Evolutionary conservation across 371 early-diverging fungal genomes (phyloP).

Genomic region (Choanephora cucurbitarum): DNA sequence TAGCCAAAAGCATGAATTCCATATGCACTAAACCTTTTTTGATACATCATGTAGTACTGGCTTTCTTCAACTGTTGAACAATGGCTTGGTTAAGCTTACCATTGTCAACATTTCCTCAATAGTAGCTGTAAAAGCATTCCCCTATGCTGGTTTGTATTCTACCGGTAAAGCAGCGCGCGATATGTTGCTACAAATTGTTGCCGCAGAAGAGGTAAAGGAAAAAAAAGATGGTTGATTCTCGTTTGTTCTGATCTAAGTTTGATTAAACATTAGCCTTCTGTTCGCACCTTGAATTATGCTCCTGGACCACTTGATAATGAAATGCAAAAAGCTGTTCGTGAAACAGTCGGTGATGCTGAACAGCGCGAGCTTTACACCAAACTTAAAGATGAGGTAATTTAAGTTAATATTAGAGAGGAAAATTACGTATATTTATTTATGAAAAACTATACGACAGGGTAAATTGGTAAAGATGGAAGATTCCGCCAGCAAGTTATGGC

Average conservation of each 20-base stretch:
- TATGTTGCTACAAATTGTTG: conserved; percentile 69
- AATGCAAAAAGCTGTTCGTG: conserved; percentile 82
- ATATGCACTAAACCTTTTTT: not conserved
- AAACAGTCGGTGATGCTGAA: conserved; percentile 71
- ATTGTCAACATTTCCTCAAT: conserved; percentile 88
- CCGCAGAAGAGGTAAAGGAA: conserved; percentile 59
- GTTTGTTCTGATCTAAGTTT: not conserved
- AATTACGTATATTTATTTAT: conserved; percentile 6
- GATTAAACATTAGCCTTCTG: conserved; percentile 23
- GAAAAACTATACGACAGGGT: conserved; percentile 36
- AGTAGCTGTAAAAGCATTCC: conserved; percentile 75
- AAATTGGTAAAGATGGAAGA: conserved; percentile 74
- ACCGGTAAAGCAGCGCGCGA: conserved; percentile 90
- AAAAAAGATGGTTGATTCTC: not conserved
- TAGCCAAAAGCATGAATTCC: not conserved
- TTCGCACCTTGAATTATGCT: conserved; percentile 80
- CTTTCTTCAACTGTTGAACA: conserved; percentile 27
- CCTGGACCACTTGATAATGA: conserved; percentile 91
- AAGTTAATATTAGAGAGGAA: not conserved
- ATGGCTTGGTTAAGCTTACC: conserved; percentile 20
- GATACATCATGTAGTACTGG: conserved; percentile 22
- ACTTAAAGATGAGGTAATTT: conserved; percentile 60
- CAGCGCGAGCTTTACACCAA: conserved; percentile 61
- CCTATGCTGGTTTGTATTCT: conserved; percentile 86
- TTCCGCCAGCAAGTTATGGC: conserved; percentile 66